Percentiles rank a stretch among this genome's conserved stretches.
Conservation (phyloP, 257 asterid genomes). For the Datura wrightii region DNA sequence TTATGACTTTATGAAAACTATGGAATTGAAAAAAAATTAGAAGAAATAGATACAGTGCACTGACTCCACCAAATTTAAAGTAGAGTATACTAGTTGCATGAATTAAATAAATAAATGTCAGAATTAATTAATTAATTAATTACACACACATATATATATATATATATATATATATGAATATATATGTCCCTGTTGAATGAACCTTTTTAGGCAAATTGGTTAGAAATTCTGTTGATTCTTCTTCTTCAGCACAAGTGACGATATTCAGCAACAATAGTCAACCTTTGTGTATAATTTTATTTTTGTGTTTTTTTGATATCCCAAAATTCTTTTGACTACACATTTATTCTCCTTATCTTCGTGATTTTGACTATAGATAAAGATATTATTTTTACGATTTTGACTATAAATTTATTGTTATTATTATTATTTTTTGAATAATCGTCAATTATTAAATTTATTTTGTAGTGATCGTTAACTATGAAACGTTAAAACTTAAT, state of each 20-base stretch:
- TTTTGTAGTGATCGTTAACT: too few relatives aligned
- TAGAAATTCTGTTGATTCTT: neutral
- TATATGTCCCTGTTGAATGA: neutral
- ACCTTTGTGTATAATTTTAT: neutral
- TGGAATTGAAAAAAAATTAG: neutral
- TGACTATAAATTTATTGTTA: too few relatives aligned
- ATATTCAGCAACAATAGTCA: conserved; percentile 2
- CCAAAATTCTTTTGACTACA: neutral
- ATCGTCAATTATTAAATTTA: too few relatives aligned
- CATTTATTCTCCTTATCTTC: too few relatives aligned
- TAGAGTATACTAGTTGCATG: neutral
- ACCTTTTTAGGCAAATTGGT: neutral
- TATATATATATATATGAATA: too few relatives aligned
- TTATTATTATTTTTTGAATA: too few relatives aligned
- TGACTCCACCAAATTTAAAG: neutral
- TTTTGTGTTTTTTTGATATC: neutral
- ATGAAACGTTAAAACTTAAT: too few relatives aligned
- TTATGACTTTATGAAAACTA: neutral
- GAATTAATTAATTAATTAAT: neutral
- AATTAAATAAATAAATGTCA: neutral
- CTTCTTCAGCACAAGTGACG: conserved; percentile 20
- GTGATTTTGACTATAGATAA: too few relatives aligned
- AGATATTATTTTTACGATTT: too few relatives aligned
- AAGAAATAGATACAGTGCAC: neutral
- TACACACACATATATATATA: neutral